These are phyloP conservation scores for Wickerhamiella slavikovae DNA, from an alignment of 805 yeast species.

Conservation along the genomic window DNA sequence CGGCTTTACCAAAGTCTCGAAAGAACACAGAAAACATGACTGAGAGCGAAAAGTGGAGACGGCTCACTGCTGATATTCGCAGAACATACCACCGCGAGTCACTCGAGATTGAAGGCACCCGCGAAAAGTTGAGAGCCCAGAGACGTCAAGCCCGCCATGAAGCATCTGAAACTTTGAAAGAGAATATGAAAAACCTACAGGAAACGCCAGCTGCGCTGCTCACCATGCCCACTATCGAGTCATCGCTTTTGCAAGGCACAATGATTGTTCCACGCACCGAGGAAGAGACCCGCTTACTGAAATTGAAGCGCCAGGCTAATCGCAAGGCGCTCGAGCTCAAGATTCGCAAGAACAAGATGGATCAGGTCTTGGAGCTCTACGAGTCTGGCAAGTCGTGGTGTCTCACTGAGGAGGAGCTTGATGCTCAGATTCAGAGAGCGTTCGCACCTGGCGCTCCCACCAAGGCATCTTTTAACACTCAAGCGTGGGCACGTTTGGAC, in stretches of 20 bases:
- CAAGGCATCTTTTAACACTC: not conserved
- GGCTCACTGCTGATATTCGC: constrained; percentile 42
- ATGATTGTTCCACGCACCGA: constrained; percentile 51
- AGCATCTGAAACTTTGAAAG: constrained; percentile 15
- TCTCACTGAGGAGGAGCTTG: constrained; percentile 47
- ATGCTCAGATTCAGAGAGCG: constrained; percentile 26
- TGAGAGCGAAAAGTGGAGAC: constrained; percentile 24
- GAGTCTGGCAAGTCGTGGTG: constrained; percentile 51
- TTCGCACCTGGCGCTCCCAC: constrained; percentile 1
- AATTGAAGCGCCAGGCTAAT: constrained; percentile 45
- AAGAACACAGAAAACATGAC: constrained; percentile 9
- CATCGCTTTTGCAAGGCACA: constrained; percentile 37
- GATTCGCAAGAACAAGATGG: constrained; percentile 32
- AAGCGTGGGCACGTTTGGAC: too few species aligned
- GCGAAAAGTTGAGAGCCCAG: constrained; percentile 23
- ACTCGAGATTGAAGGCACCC: constrained; percentile 30
- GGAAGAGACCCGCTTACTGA: constrained; percentile 39
- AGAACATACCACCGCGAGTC: constrained; percentile 50
- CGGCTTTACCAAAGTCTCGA: constrained; percentile 23
- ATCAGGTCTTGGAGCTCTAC: constrained; percentile 44
- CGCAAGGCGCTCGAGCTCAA: constrained; percentile 34
- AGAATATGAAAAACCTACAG: constrained; percentile 16
- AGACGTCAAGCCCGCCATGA: constrained; percentile 21
- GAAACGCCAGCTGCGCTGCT: constrained; percentile 29
- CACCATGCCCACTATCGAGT: constrained; percentile 65